phyloP scores from a whole-genome alignment of 1,139 yeast species.

The Pichia sp. region DNA sequence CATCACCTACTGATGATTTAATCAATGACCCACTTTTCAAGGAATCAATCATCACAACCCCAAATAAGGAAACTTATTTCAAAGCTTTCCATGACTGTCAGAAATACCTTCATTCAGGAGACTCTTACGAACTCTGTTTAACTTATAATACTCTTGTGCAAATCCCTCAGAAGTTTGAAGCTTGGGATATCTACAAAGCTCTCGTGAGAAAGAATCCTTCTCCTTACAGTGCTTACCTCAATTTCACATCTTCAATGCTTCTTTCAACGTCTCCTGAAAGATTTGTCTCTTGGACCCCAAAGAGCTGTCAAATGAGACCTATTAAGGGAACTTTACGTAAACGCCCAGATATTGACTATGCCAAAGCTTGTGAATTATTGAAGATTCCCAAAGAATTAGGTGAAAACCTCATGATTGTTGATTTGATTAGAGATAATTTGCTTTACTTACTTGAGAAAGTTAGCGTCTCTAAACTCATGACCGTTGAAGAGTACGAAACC shows the following conservation, averaged over 20 bases:
- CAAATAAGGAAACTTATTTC: constrained; percentile 48
- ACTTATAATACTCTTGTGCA: constrained; percentile 69
- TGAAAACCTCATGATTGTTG: constrained; percentile 96
- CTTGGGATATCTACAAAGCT: constrained; percentile 80
- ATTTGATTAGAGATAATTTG: constrained; percentile 87
- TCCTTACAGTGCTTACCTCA: constrained; percentile 80
- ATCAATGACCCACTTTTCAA: background rate
- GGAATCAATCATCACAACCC: constrained; percentile 37
- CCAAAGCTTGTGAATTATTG: constrained; percentile 56
- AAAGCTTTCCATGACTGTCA: constrained; percentile 60
- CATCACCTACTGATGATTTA: background rate
- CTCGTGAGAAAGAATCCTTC: constrained; percentile 77
- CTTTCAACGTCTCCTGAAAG: constrained; percentile 94
- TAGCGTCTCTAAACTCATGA: constrained; percentile 72
- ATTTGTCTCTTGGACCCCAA: constrained; percentile 69
- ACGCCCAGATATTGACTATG: constrained; percentile 41
- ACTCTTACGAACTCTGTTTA: constrained; percentile 88
- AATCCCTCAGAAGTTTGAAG: constrained; percentile 36
- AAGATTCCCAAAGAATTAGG: constrained; percentile 91
- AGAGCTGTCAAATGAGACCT: constrained; percentile 74
- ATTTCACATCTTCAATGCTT: constrained; percentile 56
- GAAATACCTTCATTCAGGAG: constrained; percentile 66
- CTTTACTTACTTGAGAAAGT: constrained; percentile 64
- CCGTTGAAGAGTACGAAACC: constrained; percentile 85
- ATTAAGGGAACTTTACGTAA: constrained; percentile 93